phyloP scores from a whole-genome alignment of 2,329 filamentous ascomycete genomes.

The Pseudogymnoascus sp. region DNA sequence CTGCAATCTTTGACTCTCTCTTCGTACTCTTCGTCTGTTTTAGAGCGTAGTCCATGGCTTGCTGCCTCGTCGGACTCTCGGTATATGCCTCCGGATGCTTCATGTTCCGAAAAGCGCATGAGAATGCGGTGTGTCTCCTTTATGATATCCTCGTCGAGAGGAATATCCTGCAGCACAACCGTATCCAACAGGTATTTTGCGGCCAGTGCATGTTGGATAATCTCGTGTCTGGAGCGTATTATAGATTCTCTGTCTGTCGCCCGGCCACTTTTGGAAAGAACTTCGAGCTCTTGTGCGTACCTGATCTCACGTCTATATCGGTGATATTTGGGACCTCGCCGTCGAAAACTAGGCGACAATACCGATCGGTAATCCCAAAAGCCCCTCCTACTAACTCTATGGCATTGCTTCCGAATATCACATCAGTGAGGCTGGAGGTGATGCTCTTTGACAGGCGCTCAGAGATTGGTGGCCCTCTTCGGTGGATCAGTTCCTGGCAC shows the following conservation, averaged over 20 bases:
- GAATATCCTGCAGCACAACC: slow-evolving; percentile 11
- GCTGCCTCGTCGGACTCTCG: slow-evolving; percentile 10
- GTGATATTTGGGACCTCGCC: neutral
- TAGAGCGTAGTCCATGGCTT: neutral
- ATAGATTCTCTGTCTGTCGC: neutral
- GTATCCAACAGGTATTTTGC: slow-evolving; percentile 16
- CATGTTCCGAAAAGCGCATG: slow-evolving; percentile 11
- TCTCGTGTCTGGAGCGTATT: neutral
- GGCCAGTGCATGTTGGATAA: slow-evolving; percentile 13
- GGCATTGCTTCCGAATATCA: neutral
- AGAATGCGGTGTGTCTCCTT: slow-evolving; percentile 23
- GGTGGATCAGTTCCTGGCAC: neutral
- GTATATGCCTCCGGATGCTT: slow-evolving; percentile 14
- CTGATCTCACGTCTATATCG: neutral
- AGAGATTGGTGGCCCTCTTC: neutral
- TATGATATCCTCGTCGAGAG: slow-evolving; percentile 20
- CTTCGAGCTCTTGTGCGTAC: neutral
- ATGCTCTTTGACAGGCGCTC: neutral
- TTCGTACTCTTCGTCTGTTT: neutral
- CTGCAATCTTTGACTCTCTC: neutral
- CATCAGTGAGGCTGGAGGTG: neutral
- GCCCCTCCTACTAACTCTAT: neutral
- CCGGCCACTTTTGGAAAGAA: neutral
- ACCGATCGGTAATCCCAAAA: neutral
- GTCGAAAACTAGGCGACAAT: neutral